Percentiles rank a stretch among this genome's conserved stretches.
Conservation (phyloP, 257 asterid genomes). For the Rehmannia glutinosa region DNA sequence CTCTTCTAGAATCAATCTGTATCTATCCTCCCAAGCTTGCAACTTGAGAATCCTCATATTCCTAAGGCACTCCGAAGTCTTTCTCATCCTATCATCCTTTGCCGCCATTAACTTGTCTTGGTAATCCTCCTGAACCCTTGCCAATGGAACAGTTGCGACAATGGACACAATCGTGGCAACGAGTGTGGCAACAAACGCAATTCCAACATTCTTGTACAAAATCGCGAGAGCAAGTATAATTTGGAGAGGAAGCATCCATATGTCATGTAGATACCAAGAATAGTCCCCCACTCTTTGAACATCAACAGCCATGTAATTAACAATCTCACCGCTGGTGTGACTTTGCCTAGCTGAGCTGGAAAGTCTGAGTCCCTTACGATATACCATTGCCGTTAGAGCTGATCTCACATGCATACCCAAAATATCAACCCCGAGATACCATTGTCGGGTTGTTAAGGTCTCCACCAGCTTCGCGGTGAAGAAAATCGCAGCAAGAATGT, state of each 20-base stretch:
- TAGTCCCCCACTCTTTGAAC: slow-evolving; percentile 51
- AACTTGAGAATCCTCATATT: slow-evolving; percentile 52
- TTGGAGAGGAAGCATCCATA: slow-evolving; percentile 55
- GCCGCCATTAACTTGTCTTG: slow-evolving; percentile 48
- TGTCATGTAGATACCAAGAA: slow-evolving; percentile 50
- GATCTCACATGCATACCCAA: slow-evolving; percentile 93
- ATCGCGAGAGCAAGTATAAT: slow-evolving; percentile 45
- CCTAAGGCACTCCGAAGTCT: slow-evolving; percentile 45
- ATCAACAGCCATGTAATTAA: slow-evolving; percentile 56
- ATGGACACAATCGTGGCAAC: slow-evolving; percentile 46
- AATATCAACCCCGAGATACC: slow-evolving; percentile 95
- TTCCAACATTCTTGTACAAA: slow-evolving; percentile 47
- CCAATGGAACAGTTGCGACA: slow-evolving; percentile 47
- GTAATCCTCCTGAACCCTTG: slow-evolving; percentile 42
- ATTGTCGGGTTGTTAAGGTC: slow-evolving; percentile 72
- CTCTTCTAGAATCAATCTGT: slow-evolving; percentile 37
- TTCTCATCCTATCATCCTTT: slow-evolving; percentile 49
- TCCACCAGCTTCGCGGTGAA: slow-evolving; percentile 74
- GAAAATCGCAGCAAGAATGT: slow-evolving; percentile 72
- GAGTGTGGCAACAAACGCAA: slow-evolving; percentile 45
- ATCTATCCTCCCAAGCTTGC: slow-evolving; percentile 59
- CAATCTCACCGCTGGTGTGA: slow-evolving; percentile 49
- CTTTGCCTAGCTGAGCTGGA: slow-evolving; percentile 48
- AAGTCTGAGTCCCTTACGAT: slow-evolving; percentile 51
- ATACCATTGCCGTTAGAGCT: slow-evolving; percentile 92